These are phyloP conservation scores for Draba incana DNA, from an alignment of 345 rosid genomes.

Conservation along the genomic window DNA sequence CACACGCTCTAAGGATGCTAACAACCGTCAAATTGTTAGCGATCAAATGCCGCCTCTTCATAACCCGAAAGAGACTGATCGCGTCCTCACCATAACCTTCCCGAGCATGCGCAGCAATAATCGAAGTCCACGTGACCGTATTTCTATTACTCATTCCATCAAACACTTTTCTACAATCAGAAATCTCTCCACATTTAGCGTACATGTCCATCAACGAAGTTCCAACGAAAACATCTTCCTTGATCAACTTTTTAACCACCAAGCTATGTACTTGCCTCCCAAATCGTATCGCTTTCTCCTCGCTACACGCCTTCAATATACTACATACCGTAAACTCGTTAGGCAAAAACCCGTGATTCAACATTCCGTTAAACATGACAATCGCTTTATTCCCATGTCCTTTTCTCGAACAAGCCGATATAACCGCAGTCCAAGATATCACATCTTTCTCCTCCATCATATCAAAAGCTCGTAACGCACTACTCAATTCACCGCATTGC, in stretches of 20 bases:
- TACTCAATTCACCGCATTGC: slow-evolving; percentile 56
- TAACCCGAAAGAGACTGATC: slow-evolving; percentile 64
- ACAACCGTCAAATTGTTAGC: slow-evolving; percentile 73
- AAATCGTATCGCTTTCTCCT: slow-evolving; percentile 53
- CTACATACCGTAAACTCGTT: slow-evolving; percentile 78
- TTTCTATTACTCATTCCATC: slow-evolving; percentile 68
- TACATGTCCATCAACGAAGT: slow-evolving; percentile 89
- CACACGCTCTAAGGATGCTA: slow-evolving; percentile 84
- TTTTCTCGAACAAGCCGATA: slow-evolving; percentile 78
- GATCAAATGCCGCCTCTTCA: slow-evolving; percentile 65
- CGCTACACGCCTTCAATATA: slow-evolving; percentile 74
- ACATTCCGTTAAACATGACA: slow-evolving; percentile 60
- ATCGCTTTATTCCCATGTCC: slow-evolving; percentile 62
- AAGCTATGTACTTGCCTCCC: slow-evolving; percentile 79
- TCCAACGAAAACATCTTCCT: slow-evolving; percentile 66
- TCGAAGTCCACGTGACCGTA: slow-evolving; percentile 87
- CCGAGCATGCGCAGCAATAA: slow-evolving; percentile 84
- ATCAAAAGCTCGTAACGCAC: slow-evolving; percentile 58
- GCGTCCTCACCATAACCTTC: slow-evolving; percentile 82
- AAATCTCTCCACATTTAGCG: slow-evolving; percentile 79
- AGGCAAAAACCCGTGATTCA: slow-evolving; percentile 62
- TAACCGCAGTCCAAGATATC: slow-evolving; percentile 81
- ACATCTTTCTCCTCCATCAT: slow-evolving; percentile 69
- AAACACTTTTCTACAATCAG: slow-evolving; percentile 66
- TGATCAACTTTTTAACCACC: slow-evolving; percentile 58